phyloP scores from a whole-genome alignment of 768 basidiomycete genomes.

The Suillus cothurnatus region DNA sequence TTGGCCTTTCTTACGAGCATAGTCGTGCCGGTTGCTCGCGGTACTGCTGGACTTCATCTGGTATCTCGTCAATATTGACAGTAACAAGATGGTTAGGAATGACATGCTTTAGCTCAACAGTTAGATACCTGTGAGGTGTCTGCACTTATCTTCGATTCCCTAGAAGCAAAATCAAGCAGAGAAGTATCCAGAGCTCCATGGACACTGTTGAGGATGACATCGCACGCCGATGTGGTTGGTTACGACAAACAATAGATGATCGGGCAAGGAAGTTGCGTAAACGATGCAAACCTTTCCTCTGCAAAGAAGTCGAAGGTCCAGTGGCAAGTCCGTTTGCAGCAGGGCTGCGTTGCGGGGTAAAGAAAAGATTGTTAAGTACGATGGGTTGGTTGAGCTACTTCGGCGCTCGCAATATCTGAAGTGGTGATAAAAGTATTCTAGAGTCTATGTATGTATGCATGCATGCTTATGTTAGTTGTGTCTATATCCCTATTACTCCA shows the following conservation, averaged over 20 bases:
- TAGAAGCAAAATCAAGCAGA: conserved; percentile 34
- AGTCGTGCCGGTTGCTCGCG: too few relatives aligned
- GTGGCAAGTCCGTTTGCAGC: conserved; percentile 58
- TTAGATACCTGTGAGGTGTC: conserved; percentile 86
- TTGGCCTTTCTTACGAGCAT: too few relatives aligned
- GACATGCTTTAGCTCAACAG: conserved; percentile 79
- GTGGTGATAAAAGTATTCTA: background rate
- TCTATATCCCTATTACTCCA: conserved; percentile 5
- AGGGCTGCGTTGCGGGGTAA: conserved; percentile 38
- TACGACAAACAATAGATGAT: conserved; percentile 88
- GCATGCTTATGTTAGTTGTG: background rate
- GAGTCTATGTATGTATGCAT: background rate
- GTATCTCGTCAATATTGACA: conserved; percentile 78
- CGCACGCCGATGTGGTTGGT: conserved; percentile 97
- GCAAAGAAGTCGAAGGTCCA: conserved; percentile 71
- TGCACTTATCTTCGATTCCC: conserved; percentile 96
- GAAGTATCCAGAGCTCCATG: conserved; percentile 32
- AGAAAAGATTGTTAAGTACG: background rate
- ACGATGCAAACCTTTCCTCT: conserved; percentile 97
- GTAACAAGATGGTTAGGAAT: conserved; percentile 92
- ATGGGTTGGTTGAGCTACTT: background rate
- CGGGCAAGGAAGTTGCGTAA: conserved; percentile 71
- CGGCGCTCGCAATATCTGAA: conserved; percentile 2
- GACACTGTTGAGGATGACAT: conserved; percentile 93
- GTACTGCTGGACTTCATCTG: conserved; percentile 72